Conservation (phyloP, 805 yeast species). For the Millerago galiae region DNA sequence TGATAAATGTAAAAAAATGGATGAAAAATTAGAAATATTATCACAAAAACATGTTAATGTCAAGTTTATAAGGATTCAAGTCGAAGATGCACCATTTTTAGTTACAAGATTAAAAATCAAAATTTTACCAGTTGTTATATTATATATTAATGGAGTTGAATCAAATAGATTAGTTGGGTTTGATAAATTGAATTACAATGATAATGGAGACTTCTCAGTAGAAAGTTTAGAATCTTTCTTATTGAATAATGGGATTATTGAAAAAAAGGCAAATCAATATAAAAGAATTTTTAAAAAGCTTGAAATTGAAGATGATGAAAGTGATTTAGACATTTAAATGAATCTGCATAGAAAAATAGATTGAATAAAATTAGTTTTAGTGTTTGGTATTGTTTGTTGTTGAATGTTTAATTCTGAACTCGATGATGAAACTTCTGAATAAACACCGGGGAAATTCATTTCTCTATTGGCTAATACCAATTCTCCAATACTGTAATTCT, state of each 20-base stretch:
- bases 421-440: background rate
- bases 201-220: slow-evolving; percentile 40
- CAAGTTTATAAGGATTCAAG: slow-evolving; percentile 49
- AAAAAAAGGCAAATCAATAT: slow-evolving; percentile 29
- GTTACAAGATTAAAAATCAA: slow-evolving; percentile 56
- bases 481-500: slow-evolving; percentile 7
- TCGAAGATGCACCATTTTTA: slow-evolving; percentile 64
- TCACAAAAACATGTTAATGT: slow-evolving; percentile 55
- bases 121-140: slow-evolving; percentile 64
- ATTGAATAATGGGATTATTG: slow-evolving; percentile 26
- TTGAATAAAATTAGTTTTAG: background rate
- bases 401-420: background rate
- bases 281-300: slow-evolving; percentile 13
- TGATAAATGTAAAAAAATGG: slow-evolving; percentile 54
- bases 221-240: slow-evolving; percentile 42
- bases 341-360: slow-evolving; percentile 3
- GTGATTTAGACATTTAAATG: slow-evolving; percentile 30
- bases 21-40: slow-evolving; percentile 35
- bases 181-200: slow-evolving; percentile 43
- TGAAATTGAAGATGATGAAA: slow-evolving; percentile 26
- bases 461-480: slow-evolving; percentile 8
- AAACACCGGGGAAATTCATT: background rate
- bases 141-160: slow-evolving; percentile 57
- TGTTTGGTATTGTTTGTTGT: background rate
- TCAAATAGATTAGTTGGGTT: slow-evolving; percentile 61